phyloP scores from a whole-genome alignment of 495 filamentous ascomycete species.

The Beverwykella pulmonaria region DNA sequence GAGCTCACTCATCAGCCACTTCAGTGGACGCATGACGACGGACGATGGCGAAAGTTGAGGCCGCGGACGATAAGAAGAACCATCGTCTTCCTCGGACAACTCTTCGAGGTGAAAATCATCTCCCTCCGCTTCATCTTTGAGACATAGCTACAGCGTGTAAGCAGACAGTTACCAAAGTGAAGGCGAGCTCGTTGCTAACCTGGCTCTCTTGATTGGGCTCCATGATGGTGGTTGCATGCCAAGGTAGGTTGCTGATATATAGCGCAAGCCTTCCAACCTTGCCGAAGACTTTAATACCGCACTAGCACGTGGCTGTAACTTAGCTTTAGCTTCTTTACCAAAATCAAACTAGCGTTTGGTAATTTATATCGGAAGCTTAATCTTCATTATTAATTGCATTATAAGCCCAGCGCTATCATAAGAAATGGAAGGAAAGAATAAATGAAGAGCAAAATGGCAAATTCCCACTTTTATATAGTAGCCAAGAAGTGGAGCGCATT shows the following conservation, averaged over 20 bases:
- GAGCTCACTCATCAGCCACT: conserved; percentile 23
- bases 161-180: not conserved
- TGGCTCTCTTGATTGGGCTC: not conserved
- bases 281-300: no score
- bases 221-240: conserved; percentile 4
- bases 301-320: no score
- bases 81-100: conserved; percentile 11
- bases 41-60: conserved; percentile 1
- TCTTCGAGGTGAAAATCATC: conserved; percentile 19
- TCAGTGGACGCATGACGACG: conserved; percentile 3
- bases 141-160: not conserved
- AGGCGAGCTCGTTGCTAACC: conserved; percentile 10
- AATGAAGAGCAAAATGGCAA: no score
- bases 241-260: not conserved
- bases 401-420: no score
- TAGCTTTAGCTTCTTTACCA: no score
- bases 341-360: no score
- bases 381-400: no score
- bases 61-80: conserved; percentile 10
- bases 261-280: no score
- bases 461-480: no score
- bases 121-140: conserved; percentile 7
- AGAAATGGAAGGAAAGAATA: no score
- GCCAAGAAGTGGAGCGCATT: no score
- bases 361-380: no score